Conservation (phyloP, 306 rosid genomes). For the Fragaria vesca region DNA sequence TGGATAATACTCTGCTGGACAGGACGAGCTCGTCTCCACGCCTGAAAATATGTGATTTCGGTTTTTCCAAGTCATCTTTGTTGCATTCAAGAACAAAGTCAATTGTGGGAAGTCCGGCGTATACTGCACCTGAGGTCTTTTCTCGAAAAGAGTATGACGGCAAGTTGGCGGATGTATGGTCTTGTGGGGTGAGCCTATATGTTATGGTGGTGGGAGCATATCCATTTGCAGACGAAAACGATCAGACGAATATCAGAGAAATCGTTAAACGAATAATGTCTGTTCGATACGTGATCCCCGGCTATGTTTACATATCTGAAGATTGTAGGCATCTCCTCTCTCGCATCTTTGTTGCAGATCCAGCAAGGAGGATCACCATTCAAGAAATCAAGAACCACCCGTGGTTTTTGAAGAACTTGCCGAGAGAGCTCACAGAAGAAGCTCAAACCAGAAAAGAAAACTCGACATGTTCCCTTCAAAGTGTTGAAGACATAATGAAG, state of each 20-base stretch:
- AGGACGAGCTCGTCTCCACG: constrained; percentile 74
- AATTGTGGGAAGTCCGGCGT: constrained; percentile 78
- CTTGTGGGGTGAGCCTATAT: constrained; percentile 85
- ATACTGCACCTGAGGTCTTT: constrained; percentile 87
- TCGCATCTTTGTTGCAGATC: constrained; percentile 72
- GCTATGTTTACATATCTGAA: constrained; percentile 76
- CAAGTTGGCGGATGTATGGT: constrained; percentile 90
- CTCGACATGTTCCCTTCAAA: constrained; percentile 71
- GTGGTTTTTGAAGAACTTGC: constrained; percentile 83
- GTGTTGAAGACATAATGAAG: constrained; percentile 65
- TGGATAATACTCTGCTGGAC: constrained; percentile 77
- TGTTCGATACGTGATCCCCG: constrained; percentile 82
- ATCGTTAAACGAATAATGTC: constrained; percentile 74
- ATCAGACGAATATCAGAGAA: constrained; percentile 81
- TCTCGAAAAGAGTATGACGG: constrained; percentile 83
- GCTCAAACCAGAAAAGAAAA: constrained; percentile 71
- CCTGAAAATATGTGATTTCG: constrained; percentile 84
- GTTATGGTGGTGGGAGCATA: constrained; percentile 90
- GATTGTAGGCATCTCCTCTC: constrained; percentile 74
- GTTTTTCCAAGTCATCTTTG: constrained; percentile 85
- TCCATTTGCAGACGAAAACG: constrained; percentile 80
- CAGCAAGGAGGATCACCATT: constrained; percentile 65
- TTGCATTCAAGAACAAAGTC: constrained; percentile 85
- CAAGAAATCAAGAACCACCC: constrained; percentile 80
- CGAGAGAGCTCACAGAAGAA: constrained; percentile 74